Percentiles rank a stretch among this genome's conserved stretches.
Conservation (phyloP, 331 rosid species). For the Spiraea crenata region DNA sequence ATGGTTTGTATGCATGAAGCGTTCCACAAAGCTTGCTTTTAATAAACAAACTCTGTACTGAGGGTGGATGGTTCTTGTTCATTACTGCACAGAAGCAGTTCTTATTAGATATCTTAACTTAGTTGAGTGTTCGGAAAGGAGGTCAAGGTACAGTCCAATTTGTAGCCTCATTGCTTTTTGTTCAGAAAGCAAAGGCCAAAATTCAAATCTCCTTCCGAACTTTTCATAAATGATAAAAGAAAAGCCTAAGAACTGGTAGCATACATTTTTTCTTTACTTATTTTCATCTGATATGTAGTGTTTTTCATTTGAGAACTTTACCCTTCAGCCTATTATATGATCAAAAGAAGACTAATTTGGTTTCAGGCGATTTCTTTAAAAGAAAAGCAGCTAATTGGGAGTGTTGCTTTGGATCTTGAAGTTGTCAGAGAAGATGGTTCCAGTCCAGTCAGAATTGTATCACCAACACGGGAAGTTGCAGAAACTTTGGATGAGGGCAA, state of each 20-base stretch:
- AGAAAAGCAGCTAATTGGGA: constrained; percentile 76
- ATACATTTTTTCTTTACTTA: neutral
- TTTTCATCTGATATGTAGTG: constrained; percentile 9
- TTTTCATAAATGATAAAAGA: neutral
- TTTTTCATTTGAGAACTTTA: constrained; percentile 14
- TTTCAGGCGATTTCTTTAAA: constrained; percentile 80
- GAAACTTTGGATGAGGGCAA: constrained; percentile 30
- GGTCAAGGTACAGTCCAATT: neutral
- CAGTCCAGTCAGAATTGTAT: constrained; percentile 62
- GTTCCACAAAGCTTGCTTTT: too few species aligned
- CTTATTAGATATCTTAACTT: neutral
- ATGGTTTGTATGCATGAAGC: too few species aligned
- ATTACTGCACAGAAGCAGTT: neutral
- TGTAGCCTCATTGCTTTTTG: neutral
- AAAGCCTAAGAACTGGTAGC: neutral
- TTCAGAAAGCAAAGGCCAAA: neutral
- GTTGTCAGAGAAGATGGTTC: constrained; percentile 40
- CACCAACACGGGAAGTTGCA: constrained; percentile 46
- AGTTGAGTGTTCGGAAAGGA: neutral
- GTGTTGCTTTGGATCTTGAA: constrained; percentile 60
- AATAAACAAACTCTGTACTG: neutral
- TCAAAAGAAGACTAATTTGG: constrained; percentile 28
- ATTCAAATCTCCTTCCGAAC: neutral
- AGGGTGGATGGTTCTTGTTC: neutral
- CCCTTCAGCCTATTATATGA: constrained; percentile 17